Base-by-base conservation (phyloP, 495 filamentous ascomycete genomes). In the Aspergillus bertholletiae region DNA sequence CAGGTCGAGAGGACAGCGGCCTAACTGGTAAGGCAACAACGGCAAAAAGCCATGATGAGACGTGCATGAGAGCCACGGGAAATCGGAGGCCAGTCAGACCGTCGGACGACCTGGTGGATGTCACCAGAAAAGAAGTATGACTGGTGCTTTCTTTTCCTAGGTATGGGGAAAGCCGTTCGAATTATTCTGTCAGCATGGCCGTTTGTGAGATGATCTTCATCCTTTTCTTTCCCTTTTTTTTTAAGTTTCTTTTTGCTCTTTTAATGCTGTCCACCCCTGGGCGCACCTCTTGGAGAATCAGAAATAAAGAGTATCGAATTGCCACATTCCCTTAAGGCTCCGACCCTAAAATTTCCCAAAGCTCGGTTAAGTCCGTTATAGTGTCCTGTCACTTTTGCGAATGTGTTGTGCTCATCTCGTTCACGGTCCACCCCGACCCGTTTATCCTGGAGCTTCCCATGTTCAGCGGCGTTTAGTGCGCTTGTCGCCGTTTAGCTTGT, bases 381-480 rank as follows among this genome's bases (percentile, higher is more conserved):
- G 26, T n/a, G n/a, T n/a, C 26, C 50, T 43, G 7, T 43, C 20
- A 48, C 46, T 40, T n/a, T n/a, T n/a, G n/a, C n/a, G 50, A 54
- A 21, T 40, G 41, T 28, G 39, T 40, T 46, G 54, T 51, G 44
- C 40, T 49, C 20, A 18, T 15, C 45, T 40, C 43, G 8, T 23
- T 40, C 43, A 37, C 48, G 52, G 52, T 49, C 58, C 62, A 57
- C 57, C 53, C 46, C 23, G 39, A 20, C 43, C 37, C 37, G 26
- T 59, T 50, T 3, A 15, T 27, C 50, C 18, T 61, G 24, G 22
- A 57, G 28, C 22, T 26, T 60, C 27, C 50, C 56, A 62, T 23
- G 54, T 55, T 40, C 63, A 51, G 53, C 49, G 58, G 72, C 70
- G 70, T 72, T 63, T 74, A 72, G 57, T 66, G 70, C 72, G 70